Percentiles rank a stretch among this genome's conserved stretches.
Evolutionary conservation across 2,329 filamentous ascomycete species (phyloP).

Genomic region (Penicillium vulpinum): DNA sequence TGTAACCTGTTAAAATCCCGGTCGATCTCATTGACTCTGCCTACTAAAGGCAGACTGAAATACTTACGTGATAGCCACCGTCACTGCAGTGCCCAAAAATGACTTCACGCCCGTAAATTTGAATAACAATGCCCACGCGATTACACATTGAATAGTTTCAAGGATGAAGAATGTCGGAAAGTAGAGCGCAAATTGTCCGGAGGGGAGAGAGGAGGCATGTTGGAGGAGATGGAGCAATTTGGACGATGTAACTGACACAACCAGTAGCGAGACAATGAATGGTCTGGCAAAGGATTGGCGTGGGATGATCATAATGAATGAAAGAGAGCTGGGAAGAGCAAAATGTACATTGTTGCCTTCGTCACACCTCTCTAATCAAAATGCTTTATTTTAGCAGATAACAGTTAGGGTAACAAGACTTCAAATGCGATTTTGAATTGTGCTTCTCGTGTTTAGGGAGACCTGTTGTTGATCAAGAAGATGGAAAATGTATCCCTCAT

Average conservation of each 20-base stretch:
- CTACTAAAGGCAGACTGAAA: neutral
- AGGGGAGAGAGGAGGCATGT: constrained; percentile 26
- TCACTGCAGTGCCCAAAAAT: constrained; percentile 18
- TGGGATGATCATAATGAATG: constrained; percentile 22
- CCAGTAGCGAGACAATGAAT: constrained; percentile 29
- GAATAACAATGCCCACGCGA: constrained; percentile 26
- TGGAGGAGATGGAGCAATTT: constrained; percentile 31
- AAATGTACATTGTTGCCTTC: neutral
- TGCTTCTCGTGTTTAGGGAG: neutral
- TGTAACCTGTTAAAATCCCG: constrained; percentile 5
- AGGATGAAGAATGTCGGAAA: constrained; percentile 34
- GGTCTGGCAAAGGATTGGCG: constrained; percentile 25
- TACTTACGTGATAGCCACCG: constrained; percentile 26
- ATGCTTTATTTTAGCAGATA: neutral
- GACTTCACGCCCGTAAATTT: constrained; percentile 16
- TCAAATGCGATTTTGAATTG: neutral
- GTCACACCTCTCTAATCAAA: neutral
- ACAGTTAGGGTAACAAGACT: neutral
- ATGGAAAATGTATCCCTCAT: neutral
- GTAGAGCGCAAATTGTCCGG: constrained; percentile 25
- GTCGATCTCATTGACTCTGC: neutral
- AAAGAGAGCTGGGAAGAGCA: neutral
- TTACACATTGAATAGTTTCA: constrained; percentile 26
- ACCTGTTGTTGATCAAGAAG: neutral
- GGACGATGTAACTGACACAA: constrained; percentile 26